Conservation (phyloP, 257 asterid genomes). For the Capsicum chinense region DNA sequence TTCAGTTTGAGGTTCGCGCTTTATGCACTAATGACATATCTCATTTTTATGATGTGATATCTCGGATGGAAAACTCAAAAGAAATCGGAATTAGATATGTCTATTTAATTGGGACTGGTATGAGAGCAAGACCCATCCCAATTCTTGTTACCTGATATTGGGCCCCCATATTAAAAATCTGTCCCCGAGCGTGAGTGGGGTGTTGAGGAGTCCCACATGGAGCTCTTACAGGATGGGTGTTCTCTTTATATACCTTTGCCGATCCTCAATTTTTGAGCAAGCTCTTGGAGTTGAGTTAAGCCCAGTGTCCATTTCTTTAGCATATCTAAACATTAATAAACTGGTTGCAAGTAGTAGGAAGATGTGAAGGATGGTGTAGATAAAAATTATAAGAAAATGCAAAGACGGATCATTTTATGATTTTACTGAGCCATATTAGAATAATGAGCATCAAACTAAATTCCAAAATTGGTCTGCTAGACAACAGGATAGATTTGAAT, state of each 20-base stretch:
- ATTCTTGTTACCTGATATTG: neutral
- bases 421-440: neutral
- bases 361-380: neutral
- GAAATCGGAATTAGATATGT: no score
- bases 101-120: neutral
- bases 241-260: neutral
- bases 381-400: neutral
- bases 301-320: neutral
- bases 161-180: neutral
- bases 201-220: neutral
- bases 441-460: neutral
- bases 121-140: neutral
- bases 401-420: neutral
- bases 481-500: conserved; percentile 24
- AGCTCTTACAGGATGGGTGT: neutral
- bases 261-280: neutral
- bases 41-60: no score
- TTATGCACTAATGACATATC: no score
- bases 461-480: neutral
- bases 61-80: no score
- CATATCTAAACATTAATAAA: neutral
- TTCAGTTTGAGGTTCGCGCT: neutral
- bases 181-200: neutral
- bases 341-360: neutral
- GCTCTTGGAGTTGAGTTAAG: neutral